Evolutionary conservation across 2,329 filamentous ascomycete genomes (phyloP), one percentile per base, ranked within the genome.

Genomic region (Nothomitra cinnamomea): DNA sequence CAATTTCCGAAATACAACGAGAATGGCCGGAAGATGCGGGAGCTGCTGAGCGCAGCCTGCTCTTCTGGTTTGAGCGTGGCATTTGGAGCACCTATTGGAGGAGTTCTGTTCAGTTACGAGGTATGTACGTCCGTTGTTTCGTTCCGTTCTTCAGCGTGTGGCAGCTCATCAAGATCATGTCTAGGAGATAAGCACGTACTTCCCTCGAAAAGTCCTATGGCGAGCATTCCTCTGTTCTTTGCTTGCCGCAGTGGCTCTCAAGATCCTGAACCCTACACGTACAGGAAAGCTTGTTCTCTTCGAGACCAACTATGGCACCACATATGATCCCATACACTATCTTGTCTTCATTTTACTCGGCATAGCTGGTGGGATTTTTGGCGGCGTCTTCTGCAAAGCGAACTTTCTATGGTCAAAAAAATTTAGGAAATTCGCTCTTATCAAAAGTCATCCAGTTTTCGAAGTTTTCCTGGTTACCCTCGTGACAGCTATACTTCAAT

Each of bases 81-180:
- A 0, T 81, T 80, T 58, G 78, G 78, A 4, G 77, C 78, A 19
- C 78, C 78, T 0, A 79, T 80, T 52, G 77, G 77, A 1, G 77
- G 77, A 7, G 77, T 80, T 0, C 64, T 80, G 2, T 81, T 81
- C 61, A 74, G 71, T 45, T 79, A 79, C 54, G 74, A 77, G 61
- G 62, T 64, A 55, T 50, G 56, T 80, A 80, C n/a, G n/a, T n/a
- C n/a, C n/a, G n/a, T n/a, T n/a, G n/a, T n/a, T n/a, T n/a, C n/a
- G n/a, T n/a, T n/a, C n/a, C n/a, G n/a, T n/a, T n/a, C n/a, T n/a
- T n/a, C n/a, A n/a, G n/a, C n/a, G n/a, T n/a, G n/a, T n/a, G n/a
- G n/a, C n/a, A n/a, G n/a, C n/a, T n/a, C n/a, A n/a, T n/a, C n/a
- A n/a, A n/a, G n/a, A n/a, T n/a, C n/a, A n/a, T n/a, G n/a, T n/a